Base-by-base conservation (phyloP, 257 asterid species). In the Plantago ovata region DNA sequence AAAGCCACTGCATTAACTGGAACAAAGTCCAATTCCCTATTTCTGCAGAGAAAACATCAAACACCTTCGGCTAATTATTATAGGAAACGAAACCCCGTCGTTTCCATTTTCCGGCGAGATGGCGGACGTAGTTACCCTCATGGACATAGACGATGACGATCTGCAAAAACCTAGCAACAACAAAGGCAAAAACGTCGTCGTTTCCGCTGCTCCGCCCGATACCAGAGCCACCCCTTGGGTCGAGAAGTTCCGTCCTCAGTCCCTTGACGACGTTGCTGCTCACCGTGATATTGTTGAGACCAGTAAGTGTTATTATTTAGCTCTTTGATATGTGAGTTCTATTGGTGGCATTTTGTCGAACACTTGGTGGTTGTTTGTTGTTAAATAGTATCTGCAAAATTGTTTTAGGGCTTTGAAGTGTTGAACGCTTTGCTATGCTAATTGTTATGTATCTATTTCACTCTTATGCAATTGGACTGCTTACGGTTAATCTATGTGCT, bases 261-360 rank as follows among this genome's bases (percentile, higher is more conserved):
- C 99, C 38, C 89, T 93, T 6, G 85, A 86, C 57, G 98, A 93
- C 76, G 97, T 93, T 59, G 97, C 97, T 22, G 98, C 96, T 39
- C 98, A 93, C 74, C 97, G 95, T 3, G 98, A 89, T 64, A 89
- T 93, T 24, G 83, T 93, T 36, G 95, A 89, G 44, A 93, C 99
- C 59, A 86, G 98, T 93, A 63, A 75, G 51, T 24, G 0, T 62
- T 23, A 18, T 55, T 38, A 18, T 42, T n/a, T 50, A 1, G 7
- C 53, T 41, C 9, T 6, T 9, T 9, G 13, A 6, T 60, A 2
- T 53, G 13, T 46, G 24, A 41, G 19, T 45, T 52, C 3, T 53
- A 53, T 0, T 45, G 63, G n/a, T 36, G 14, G 54, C 77, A 75
- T 75, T 70, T 42, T 55, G 14, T 19, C 74, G 42, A 77, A 68